These are phyloP conservation scores for Iberis amara DNA, from an alignment of 441 rosid genomes.

Conservation along the genomic window DNA sequence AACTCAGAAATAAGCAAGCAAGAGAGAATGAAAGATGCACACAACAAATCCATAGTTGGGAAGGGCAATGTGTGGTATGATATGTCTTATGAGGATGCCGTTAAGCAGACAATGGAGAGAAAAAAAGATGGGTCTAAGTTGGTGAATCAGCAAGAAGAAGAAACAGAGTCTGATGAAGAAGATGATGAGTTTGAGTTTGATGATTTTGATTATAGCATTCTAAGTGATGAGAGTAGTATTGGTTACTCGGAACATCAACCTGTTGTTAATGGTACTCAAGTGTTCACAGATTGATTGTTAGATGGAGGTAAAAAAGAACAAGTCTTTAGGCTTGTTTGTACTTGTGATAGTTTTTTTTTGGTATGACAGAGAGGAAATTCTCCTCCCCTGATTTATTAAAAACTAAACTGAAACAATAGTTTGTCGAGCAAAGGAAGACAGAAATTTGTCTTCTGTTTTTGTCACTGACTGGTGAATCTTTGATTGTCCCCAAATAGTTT, in stretches of 20 bases:
- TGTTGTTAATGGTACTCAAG: constrained; percentile 68
- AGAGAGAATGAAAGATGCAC: constrained; percentile 65
- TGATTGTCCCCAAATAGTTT: no score
- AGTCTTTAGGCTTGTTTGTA: not conserved
- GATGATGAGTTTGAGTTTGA: constrained; percentile 38
- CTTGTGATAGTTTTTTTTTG: not conserved
- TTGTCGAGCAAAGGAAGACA: no score
- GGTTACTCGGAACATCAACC: constrained; percentile 54
- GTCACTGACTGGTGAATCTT: no score
- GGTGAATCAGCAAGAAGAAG: constrained; percentile 32
- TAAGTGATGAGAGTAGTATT: constrained; percentile 40
- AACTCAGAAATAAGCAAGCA: constrained; percentile 83
- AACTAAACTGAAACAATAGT: no score
- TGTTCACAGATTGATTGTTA: constrained; percentile 54
- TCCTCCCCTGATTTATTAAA: no score
- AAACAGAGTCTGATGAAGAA: constrained; percentile 23
- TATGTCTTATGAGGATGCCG: constrained; percentile 74
- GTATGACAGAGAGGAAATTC: no score
- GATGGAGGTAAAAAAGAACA: constrained; percentile 16
- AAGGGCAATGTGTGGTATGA: constrained; percentile 81
- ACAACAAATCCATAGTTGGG: constrained; percentile 81
- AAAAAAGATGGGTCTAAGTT: constrained; percentile 48
- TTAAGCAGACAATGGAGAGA: constrained; percentile 54
- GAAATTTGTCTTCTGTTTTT: no score
- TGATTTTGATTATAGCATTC: constrained; percentile 70